Evolutionary conservation across 2,329 filamentous ascomycete species (phyloP), one percentile per base, ranked within the genome.

Genomic region (Botryotinia convoluta): DNA sequence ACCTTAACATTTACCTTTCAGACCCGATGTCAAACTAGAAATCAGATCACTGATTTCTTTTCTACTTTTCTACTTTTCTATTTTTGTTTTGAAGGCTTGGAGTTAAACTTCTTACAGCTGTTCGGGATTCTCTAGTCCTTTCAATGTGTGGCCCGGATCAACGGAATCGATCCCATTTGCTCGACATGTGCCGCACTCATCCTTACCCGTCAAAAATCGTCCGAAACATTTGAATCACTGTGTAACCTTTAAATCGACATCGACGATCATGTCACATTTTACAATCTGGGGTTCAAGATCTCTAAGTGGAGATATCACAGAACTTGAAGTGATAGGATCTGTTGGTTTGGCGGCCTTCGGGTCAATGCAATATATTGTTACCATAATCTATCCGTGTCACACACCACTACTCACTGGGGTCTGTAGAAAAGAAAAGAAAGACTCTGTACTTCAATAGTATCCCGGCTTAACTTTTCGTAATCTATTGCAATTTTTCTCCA

Each of bases 211-310:
- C 61, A 48, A 51, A 39, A 63, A 44, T 63, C 32, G 63, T 51
- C 63, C 63, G 63, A 67, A 67, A 67, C 63, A 67, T 67, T 14
- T 48, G 29, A 51, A 32, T 18, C 42, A 51, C 26, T 2, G 44
- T 67, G 63, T 39, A n/a, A 67, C 44, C 4, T 29, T 5, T 22
- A 20, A n/a, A 51, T 67, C 42, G 9, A 32, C 63, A 67, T 67
- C 63, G 63, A 67, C 63, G 63, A 67, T 67, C 63, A 67, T 67
- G 44, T 67, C 44, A 65, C 63, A n/a, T 65, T n/a, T 65, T 22
- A 26, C 22, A 18, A 35, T 65, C 63, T 51, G 63, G 63, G 63
- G 39, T 65, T 26, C 22, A 45, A 51, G 63, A 51, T 51, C 44
- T 67, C 35, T 4, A 26, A 45, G 44, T 67, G 63, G 32, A n/a